phyloP scores from a whole-genome alignment of 2,329 filamentous ascomycete species.

The Fusarium neocosmosporiellum region DNA sequence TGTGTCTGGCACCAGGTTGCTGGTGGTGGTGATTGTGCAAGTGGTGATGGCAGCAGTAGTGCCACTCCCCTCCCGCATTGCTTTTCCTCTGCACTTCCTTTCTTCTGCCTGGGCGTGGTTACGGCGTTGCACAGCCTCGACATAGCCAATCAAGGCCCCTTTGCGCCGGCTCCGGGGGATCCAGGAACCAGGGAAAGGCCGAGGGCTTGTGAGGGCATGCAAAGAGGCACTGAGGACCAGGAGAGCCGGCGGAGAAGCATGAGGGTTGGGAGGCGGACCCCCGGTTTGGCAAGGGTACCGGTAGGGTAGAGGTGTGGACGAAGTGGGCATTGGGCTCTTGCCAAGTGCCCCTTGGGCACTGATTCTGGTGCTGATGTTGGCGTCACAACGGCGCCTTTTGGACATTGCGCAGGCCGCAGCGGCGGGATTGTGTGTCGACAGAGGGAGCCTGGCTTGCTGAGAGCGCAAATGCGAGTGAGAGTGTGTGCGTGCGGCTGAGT shows the following conservation, averaged over 20 bases:
- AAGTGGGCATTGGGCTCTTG: slow-evolving; percentile 44
- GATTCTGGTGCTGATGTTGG: slow-evolving; percentile 37
- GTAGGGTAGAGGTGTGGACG: slow-evolving; percentile 36
- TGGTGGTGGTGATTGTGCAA: slow-evolving; percentile 21
- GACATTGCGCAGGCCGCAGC: slow-evolving; percentile 40
- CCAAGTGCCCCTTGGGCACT: slow-evolving; percentile 37
- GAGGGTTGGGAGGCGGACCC: slow-evolving; percentile 18
- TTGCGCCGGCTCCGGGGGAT: slow-evolving; percentile 27
- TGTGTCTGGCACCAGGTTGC: slow-evolving; percentile 31
- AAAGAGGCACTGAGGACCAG: slow-evolving; percentile 19
- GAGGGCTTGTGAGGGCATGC: slow-evolving; percentile 18
- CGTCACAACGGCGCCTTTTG: slow-evolving; percentile 41
- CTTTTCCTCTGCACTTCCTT: slow-evolving; percentile 25
- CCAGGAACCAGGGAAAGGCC: slow-evolving; percentile 35
- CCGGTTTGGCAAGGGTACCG: slow-evolving; percentile 26
- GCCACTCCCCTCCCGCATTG: slow-evolving; percentile 22
- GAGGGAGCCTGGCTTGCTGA: slow-evolving; percentile 13
- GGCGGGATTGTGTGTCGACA: slow-evolving; percentile 35
- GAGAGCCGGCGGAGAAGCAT: slow-evolving; percentile 35
- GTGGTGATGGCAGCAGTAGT: slow-evolving; percentile 13
- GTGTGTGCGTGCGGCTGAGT: slow-evolving; percentile 41
- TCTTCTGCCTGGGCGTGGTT: slow-evolving; percentile 15
- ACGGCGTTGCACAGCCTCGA: slow-evolving; percentile 28
- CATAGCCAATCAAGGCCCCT: slow-evolving; percentile 14
- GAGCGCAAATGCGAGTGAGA: slow-evolving; percentile 38